A percentile compares a stretch with the other conserved stretches of the same genome.
Evolutionary conservation across 768 basidiomycete species (phyloP).

Genomic region (Trametes elegans): DNA sequence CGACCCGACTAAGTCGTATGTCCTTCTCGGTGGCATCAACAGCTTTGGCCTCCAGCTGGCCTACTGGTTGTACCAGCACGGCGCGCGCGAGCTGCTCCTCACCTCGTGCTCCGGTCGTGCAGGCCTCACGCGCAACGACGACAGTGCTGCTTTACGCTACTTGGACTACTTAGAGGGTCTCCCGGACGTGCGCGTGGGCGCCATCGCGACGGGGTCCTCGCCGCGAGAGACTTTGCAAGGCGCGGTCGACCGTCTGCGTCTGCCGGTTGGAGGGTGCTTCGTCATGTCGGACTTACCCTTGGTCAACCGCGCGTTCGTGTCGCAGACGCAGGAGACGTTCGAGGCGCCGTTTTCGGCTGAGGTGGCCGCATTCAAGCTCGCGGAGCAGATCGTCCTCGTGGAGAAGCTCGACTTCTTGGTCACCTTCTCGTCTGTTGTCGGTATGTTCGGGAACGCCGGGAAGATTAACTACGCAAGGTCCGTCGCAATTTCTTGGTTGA

Average conservation of each 20-base stretch:
- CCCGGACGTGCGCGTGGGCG: background rate
- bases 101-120: slow-evolving; percentile 19
- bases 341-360: slow-evolving; percentile 9
- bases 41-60: slow-evolving; percentile 35
- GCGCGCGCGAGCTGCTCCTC: slow-evolving; percentile 19
- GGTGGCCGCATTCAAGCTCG: slow-evolving; percentile 3
- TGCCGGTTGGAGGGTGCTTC: slow-evolving; percentile 21
- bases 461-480: slow-evolving; percentile 21
- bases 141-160: background rate
- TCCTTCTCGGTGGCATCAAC: slow-evolving; percentile 37
- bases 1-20: slow-evolving; percentile 29
- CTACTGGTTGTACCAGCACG: slow-evolving; percentile 39
- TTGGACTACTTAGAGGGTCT: slow-evolving; percentile 12
- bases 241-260: background rate
- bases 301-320: slow-evolving; percentile 15
- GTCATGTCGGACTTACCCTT: slow-evolving; percentile 12
- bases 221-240: background rate
- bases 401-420: slow-evolving; percentile 19
- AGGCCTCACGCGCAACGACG: background rate
- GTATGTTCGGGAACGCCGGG: slow-evolving; percentile 16
- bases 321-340: slow-evolving; percentile 16
- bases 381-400: slow-evolving; percentile 7
- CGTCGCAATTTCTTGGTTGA: background rate
- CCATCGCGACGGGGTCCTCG: background rate
- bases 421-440: slow-evolving; percentile 20